A percentile compares a stretch with the other conserved stretches of the same genome.
Conservation (phyloP, 305 asterid species). For the Ajuga reptans region DNA sequence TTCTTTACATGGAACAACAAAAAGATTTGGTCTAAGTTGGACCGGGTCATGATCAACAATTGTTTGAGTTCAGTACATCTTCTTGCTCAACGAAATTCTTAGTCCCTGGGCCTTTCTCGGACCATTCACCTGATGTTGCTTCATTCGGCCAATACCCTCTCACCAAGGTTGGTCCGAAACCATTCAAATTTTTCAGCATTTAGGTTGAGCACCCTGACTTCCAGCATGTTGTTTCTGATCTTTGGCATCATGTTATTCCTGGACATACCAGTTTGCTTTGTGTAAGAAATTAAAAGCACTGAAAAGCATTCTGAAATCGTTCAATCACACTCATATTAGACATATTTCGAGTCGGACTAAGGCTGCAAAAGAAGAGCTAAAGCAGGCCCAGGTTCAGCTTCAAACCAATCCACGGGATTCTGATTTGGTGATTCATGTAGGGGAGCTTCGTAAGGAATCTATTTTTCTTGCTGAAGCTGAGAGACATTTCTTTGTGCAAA, state of each 20-base stretch:
- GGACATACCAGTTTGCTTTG: background rate
- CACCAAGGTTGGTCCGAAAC: background rate
- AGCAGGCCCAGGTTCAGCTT: background rate
- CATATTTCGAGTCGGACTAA: background rate
- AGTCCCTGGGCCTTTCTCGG: no score
- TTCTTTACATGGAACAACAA: no score
- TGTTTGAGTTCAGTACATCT: no score
- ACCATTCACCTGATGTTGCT: no score
- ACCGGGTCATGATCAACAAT: no score
- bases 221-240: background rate
- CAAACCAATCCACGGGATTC: background rate
- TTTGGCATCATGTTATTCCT: background rate
- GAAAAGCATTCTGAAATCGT: no score
- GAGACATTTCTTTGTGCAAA: background rate
- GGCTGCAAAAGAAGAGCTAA: background rate
- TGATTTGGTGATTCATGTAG: no score
- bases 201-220: background rate
- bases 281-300: background rate
- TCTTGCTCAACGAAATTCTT: no score
- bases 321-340: background rate
- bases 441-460: background rate
- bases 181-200: background rate
- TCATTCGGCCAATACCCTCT: no score
- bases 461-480: background rate
- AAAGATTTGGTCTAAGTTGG: no score